Evolutionary conservation across 1,139 yeast species (phyloP).

Genomic region (Hansenula sp.): DNA sequence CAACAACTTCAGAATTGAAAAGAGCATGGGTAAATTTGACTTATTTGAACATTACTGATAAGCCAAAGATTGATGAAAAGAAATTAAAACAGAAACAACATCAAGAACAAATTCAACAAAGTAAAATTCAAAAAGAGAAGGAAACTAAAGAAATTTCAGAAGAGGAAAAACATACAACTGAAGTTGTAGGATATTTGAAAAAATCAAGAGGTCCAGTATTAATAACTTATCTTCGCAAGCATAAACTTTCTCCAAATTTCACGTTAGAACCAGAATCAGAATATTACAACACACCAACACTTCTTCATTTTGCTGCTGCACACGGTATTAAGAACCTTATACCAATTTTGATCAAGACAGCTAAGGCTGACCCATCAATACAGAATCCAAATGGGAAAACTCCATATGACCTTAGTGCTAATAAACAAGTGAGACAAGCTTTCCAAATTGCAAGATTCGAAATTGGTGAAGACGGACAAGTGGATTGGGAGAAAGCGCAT

Average conservation of each 20-base stretch:
- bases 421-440: slow-evolving; percentile 41
- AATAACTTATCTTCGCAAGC: slow-evolving; percentile 54
- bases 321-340: slow-evolving; percentile 67
- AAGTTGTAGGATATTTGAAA: slow-evolving; percentile 55
- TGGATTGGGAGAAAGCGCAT: slow-evolving; percentile 67
- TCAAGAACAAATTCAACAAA: slow-evolving; percentile 24
- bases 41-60: slow-evolving; percentile 49
- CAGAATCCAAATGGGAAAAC: slow-evolving; percentile 53
- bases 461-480: slow-evolving; percentile 57
- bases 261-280: slow-evolving; percentile 48
- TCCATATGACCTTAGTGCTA: slow-evolving; percentile 54
- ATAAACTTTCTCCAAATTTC: slow-evolving; percentile 49
- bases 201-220: slow-evolving; percentile 79
- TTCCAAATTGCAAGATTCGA: slow-evolving; percentile 67
- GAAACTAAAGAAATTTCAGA: slow-evolving; percentile 24
- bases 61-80: slow-evolving; percentile 38
- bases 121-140: slow-evolving; percentile 12
- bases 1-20: slow-evolving; percentile 78
- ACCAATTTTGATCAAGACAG: slow-evolving; percentile 52
- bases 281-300: slow-evolving; percentile 60
- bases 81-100: slow-evolving; percentile 17
- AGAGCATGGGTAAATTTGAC: slow-evolving; percentile 81
- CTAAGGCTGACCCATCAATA: slow-evolving; percentile 69
- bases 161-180: slow-evolving; percentile 49
- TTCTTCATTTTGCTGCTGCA: slow-evolving; percentile 75